These are phyloP conservation scores for Citrus reticulata DNA, from an alignment of 345 rosid species.

Conservation along the genomic window DNA sequence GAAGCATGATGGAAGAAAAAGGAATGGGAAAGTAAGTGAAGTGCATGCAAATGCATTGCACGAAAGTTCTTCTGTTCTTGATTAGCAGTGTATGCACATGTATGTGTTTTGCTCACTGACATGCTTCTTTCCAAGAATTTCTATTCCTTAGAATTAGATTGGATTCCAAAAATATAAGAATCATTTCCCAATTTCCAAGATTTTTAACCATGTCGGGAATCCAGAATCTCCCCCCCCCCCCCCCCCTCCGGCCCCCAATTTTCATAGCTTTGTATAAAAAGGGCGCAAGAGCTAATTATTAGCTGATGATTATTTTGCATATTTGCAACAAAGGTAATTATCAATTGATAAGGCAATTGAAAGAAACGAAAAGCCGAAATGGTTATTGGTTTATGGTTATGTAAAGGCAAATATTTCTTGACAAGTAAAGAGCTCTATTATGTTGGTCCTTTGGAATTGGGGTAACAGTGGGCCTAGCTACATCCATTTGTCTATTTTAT, in stretches of 20 bases:
- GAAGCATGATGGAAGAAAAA: slow-evolving; percentile 21
- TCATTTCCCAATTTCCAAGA: slow-evolving; percentile 16
- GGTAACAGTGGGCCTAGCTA: not conserved
- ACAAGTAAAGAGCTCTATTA: not conserved
- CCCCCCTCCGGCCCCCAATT: not conserved
- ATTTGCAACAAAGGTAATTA: slow-evolving; percentile 16
- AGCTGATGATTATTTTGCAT: not conserved
- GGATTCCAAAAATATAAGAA: not conserved
- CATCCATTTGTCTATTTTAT: too few species aligned
- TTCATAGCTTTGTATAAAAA: not conserved
- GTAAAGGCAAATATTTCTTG: not conserved
- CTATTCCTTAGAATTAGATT: not conserved
- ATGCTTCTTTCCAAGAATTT: slow-evolving; percentile 11
- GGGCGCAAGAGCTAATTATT: not conserved
- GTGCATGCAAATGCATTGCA: slow-evolving; percentile 6
- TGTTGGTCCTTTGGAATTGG: not conserved
- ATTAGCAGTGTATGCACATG: slow-evolving; percentile 12
- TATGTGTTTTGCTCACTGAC: slow-evolving; percentile 19
- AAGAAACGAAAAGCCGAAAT: slow-evolving; percentile 28
- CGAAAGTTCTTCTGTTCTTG: not conserved
- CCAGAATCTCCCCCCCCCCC: too few species aligned
- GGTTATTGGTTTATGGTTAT: slow-evolving; percentile 18
- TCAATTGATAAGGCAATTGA: slow-evolving; percentile 21
- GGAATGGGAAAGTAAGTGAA: not conserved
- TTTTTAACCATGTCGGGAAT: not conserved